phyloP scores from a whole-genome alignment of 2,329 filamentous ascomycete genomes.

The Bimuria novae-zelandiae region DNA sequence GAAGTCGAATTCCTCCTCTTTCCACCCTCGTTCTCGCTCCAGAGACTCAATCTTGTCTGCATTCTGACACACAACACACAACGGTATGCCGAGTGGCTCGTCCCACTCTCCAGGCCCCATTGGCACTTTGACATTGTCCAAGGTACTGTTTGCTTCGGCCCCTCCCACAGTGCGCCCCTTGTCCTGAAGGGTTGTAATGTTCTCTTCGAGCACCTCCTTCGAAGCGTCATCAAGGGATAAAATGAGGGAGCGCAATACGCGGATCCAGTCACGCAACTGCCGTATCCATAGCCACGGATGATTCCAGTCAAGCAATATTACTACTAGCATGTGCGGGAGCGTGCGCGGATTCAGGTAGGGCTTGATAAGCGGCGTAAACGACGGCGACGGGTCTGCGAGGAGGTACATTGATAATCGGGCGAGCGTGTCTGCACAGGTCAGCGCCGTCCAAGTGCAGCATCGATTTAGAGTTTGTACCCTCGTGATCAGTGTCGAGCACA shows the following conservation, averaged over 20 bases:
- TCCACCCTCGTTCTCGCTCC: slow-evolving; percentile 90
- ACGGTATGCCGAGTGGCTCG: slow-evolving; percentile 80
- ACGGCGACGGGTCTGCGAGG: slow-evolving; percentile 79
- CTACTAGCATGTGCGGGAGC: slow-evolving; percentile 81
- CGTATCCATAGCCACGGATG: slow-evolving; percentile 92
- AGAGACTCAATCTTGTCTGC: slow-evolving; percentile 89
- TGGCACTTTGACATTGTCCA: slow-evolving; percentile 62
- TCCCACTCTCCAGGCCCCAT: slow-evolving; percentile 92
- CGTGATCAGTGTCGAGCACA: slow-evolving; percentile 89
- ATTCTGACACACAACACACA: slow-evolving; percentile 96
- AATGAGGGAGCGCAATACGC: slow-evolving; percentile 77
- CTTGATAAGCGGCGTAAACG: slow-evolving; percentile 80
- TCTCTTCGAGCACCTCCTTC: slow-evolving; percentile 83
- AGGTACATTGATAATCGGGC: slow-evolving; percentile 89
- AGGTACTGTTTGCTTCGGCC: slow-evolving; percentile 31
- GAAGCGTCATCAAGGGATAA: slow-evolving; percentile 74
- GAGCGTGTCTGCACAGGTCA: slow-evolving; percentile 69
- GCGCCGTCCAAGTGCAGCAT: neutral
- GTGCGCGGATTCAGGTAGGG: slow-evolving; percentile 83
- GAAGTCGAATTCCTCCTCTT: slow-evolving; percentile 95
- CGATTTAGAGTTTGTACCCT: slow-evolving; percentile 63
- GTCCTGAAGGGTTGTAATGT: slow-evolving; percentile 79
- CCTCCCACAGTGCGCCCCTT: slow-evolving; percentile 34
- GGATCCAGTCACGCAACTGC: slow-evolving; percentile 86
- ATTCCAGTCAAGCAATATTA: slow-evolving; percentile 94